A percentile compares a stretch with the other conserved stretches of the same genome.
These are phyloP conservation scores for Kwoniella mangroviensis DNA, from an alignment of 768 basidiomycete genomes.

Conservation along the genomic window DNA sequence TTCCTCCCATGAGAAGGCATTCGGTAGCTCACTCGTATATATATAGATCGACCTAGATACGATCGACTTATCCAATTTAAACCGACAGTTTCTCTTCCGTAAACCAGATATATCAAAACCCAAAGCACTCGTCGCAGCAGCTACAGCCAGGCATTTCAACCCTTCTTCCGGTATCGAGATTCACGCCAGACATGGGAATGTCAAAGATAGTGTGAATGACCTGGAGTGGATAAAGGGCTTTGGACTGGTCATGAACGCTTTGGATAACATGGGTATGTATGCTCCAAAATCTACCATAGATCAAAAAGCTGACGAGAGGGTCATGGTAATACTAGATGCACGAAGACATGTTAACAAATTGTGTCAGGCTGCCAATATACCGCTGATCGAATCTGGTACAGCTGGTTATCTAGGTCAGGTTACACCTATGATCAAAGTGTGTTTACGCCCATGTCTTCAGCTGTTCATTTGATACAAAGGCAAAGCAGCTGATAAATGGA, in stretches of 20 bases:
- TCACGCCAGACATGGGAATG: conserved; percentile 88
- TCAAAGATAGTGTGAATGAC: conserved; percentile 90
- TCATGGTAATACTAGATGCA: conserved; percentile 66
- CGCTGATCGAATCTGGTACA: conserved; percentile 93
- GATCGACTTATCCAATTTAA: conserved; percentile 96
- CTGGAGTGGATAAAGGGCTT: conserved; percentile 88
- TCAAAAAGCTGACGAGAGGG: neutral
- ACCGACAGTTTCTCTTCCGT: conserved; percentile 92
- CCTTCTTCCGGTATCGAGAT: conserved; percentile 84
- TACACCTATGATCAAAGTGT: conserved; percentile 85
- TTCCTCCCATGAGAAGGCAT: neutral
- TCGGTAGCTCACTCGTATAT: neutral
- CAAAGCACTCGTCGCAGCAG: conserved; percentile 76
- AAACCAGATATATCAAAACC: conserved; percentile 98
- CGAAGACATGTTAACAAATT: conserved; percentile 95
- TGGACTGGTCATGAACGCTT: conserved; percentile 89
- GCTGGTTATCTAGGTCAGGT: conserved; percentile 97
- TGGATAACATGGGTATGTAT: conserved; percentile 87
- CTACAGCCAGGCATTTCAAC: conserved; percentile 56
- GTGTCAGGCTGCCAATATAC: conserved; percentile 90
- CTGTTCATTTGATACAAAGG: no score
- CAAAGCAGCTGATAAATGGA: neutral
- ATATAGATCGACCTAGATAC: conserved; percentile 85
- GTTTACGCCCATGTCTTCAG: conserved; percentile 5
- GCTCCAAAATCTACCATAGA: neutral